Conservation (phyloP, 495 filamentous ascomycete species). For the Hypoxylon lienhwacheense region DNA sequence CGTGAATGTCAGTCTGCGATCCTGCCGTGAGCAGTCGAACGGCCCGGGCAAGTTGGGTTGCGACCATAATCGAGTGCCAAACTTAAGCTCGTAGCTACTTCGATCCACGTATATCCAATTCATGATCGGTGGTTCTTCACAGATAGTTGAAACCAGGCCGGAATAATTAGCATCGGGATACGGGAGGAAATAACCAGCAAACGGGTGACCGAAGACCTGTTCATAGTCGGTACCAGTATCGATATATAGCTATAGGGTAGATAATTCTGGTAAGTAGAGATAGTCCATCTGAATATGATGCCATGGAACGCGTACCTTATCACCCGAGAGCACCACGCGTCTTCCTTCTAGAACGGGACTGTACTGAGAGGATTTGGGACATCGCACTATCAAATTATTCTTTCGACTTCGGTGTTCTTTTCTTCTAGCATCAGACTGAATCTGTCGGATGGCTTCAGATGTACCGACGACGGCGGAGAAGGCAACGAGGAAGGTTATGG, state of each 20-base stretch:
- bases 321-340: slow-evolving; percentile 48
- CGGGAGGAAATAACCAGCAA: slow-evolving; percentile 55
- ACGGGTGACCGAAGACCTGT: slow-evolving; percentile 47
- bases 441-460: slow-evolving; percentile 53
- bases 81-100: slow-evolving; percentile 54
- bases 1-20: slow-evolving; percentile 49
- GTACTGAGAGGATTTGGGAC: slow-evolving; percentile 46
- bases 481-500: slow-evolving; percentile 51
- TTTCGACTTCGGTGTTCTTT: slow-evolving; percentile 54
- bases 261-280: slow-evolving; percentile 26
- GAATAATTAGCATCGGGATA: slow-evolving; percentile 51
- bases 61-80: slow-evolving; percentile 45
- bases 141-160: slow-evolving; percentile 53
- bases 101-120: slow-evolving; percentile 59
- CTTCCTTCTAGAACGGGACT: slow-evolving; percentile 48
- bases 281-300: neutral
- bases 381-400: slow-evolving; percentile 51
- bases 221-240: slow-evolving; percentile 43
- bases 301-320: slow-evolving; percentile 41
- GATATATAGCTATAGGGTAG: slow-evolving; percentile 39
- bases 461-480: slow-evolving; percentile 56
- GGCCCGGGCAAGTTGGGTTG: slow-evolving; percentile 48
- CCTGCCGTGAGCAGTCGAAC: slow-evolving; percentile 51
- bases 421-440: slow-evolving; percentile 48
- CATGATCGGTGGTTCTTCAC: slow-evolving; percentile 52